Evolutionary conservation across 768 basidiomycete species (phyloP), one percentile per base, ranked within the genome.

Genomic region (Pulveroboletus frians): DNA sequence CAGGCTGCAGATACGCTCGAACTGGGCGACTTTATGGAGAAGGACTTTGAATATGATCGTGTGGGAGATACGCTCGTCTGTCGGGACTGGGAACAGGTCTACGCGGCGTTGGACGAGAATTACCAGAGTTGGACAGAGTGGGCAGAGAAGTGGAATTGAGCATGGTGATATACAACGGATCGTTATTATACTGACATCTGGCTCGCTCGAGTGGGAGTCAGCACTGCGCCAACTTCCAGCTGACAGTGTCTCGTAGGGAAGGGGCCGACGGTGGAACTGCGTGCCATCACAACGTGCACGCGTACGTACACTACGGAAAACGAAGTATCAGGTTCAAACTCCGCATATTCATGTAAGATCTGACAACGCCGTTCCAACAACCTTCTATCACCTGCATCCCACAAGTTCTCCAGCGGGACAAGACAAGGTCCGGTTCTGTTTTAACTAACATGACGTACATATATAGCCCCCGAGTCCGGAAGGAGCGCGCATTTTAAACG

Each of bases 1-100:
- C 48, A 55, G 39, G 54, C 54, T 8, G 54, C 44, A 37, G 54
- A 55, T 8, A 46, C 43, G 31, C 54, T 55, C 4, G 54, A 55
- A 9, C 40, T 55, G 9, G 54, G 54, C 9, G 54, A 55, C 40
- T 55, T 56, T n/a, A 46, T 55, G 54, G 44, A 51, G 36, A 50
- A 8, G 26, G 44, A 56, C 34, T 56, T 39, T 9, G 48, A 55
- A 27, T 32, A 39, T 1, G 44, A 55, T 1, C 40, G 44, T n/a
- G 40, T 56, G 8, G 54, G 54, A 13, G 54, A 55, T 35, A 55
- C 49, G n/a, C 2, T 56, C 29, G 44, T 57, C 9, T 55, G 54
- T 27, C 48, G 31, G 1, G 54, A 56, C 21, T 56, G 54, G 54
- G 5, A 39, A 14, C 23, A 29, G 10, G 48, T 46, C 13, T 55